Conservation (phyloP, 768 basidiomycete genomes). For the Lactarius pseudohatsudake region DNA sequence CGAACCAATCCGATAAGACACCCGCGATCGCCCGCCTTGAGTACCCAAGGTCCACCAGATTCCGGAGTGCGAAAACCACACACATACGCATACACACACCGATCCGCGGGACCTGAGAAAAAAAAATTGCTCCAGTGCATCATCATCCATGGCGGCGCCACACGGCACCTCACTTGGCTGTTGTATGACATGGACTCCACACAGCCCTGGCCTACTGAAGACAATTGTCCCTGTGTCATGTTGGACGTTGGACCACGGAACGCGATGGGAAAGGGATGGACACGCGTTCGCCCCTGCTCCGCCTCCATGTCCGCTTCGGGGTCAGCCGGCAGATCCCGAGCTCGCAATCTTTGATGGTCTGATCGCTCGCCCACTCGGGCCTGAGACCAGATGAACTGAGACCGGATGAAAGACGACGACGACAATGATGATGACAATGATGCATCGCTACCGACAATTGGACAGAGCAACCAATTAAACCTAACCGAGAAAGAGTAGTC, state of each 20-base stretch:
- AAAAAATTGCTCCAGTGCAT: conserved; percentile 2
- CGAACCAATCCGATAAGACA: conserved; percentile 16
- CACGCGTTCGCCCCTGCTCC: background rate
- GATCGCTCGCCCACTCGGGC: background rate
- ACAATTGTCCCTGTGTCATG: background rate
- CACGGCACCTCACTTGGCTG: conserved; percentile 10
- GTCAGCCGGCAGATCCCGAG: conserved; percentile 5
- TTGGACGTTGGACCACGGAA: background rate
- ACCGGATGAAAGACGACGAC: background rate
- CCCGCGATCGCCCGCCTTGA: conserved; percentile 10
- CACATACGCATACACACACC: conserved; percentile 1
- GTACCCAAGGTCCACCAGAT: background rate
- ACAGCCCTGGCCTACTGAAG: background rate
- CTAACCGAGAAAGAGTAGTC: conserved; percentile 10
- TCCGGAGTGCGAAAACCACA: conserved; percentile 10
- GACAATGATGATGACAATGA: background rate
- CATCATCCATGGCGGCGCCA: conserved; percentile 14
- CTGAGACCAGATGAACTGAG: background rate
- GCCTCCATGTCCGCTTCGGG: background rate
- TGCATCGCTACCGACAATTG: background rate
- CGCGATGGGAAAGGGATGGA: background rate
- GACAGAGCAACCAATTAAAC: conserved; percentile 11
- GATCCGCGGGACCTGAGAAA: conserved; percentile 17
- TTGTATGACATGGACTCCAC: background rate
- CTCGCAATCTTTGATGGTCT: background rate